phyloP scores from a whole-genome alignment of 2,329 filamentous ascomycete genomes.

The Cladosporium colombiae region DNA sequence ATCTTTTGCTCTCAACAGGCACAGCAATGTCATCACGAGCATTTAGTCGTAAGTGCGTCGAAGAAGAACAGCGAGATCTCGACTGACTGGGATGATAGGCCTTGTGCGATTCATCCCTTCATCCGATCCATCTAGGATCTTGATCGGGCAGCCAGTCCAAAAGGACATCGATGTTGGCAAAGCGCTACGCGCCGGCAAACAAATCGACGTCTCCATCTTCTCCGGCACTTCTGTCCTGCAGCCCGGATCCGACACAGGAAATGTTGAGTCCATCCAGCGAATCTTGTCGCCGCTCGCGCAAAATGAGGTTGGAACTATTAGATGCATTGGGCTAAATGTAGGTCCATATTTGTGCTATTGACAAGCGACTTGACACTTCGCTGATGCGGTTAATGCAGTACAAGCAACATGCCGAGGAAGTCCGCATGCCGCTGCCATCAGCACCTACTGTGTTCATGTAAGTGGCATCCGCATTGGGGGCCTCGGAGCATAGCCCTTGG shows the following conservation, averaged over 20 bases:
- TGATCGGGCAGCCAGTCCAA: not conserved
- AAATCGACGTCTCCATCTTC: constrained; percentile 59
- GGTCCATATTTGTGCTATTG: not conserved
- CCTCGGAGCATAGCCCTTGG: not conserved
- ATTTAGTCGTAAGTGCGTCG: not conserved
- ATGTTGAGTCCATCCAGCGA: constrained; percentile 37
- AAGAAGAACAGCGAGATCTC: too few species aligned
- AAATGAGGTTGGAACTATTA: constrained; percentile 58
- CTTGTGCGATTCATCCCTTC: not conserved
- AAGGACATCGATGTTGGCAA: constrained; percentile 47
- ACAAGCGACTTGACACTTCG: not conserved
- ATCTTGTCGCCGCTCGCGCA: constrained; percentile 55
- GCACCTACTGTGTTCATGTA: not conserved
- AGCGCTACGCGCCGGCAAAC: constrained; percentile 57
- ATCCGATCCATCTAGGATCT: not conserved
- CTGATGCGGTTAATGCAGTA: not conserved
- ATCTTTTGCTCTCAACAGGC: not conserved
- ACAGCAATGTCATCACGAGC: not conserved
- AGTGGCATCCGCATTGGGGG: not conserved
- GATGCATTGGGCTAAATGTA: constrained; percentile 59
- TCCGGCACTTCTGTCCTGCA: constrained; percentile 59
- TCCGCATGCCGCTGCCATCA: not conserved
- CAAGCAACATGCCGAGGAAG: not conserved
- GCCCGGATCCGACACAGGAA: constrained; percentile 55
- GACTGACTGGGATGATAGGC: not conserved